Conservation (phyloP, 148 eudicot genomes). For the Arbutus unedo region DNA sequence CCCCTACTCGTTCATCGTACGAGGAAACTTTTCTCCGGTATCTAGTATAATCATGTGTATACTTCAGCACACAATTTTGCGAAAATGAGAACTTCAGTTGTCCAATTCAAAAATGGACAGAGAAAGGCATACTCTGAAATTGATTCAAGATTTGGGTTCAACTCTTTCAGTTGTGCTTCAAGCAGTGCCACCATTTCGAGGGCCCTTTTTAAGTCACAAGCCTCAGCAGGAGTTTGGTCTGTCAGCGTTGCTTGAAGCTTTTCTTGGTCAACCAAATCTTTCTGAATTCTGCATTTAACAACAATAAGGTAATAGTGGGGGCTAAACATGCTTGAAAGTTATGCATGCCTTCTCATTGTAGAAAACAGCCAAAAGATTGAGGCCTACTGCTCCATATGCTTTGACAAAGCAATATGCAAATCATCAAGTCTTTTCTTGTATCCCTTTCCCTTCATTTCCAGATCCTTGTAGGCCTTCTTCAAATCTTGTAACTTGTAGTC, state of each 20-base stretch:
- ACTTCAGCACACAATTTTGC: neutral
- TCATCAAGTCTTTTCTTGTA: slow-evolving; percentile 74
- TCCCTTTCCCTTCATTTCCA: slow-evolving; percentile 80
- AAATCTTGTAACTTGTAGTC: slow-evolving; percentile 88
- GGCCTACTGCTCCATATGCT: slow-evolving; percentile 93
- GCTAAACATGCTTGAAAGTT: neutral
- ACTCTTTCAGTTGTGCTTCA: slow-evolving; percentile 93
- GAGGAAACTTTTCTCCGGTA: slow-evolving; percentile 67
- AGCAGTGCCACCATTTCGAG: slow-evolving; percentile 81
- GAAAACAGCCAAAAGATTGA: neutral
- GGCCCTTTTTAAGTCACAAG: slow-evolving; percentile 65
- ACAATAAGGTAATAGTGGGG: neutral
- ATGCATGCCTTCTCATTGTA: neutral
- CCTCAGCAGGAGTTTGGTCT: slow-evolving; percentile 57
- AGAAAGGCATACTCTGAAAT: slow-evolving; percentile 69
- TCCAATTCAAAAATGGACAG: neutral
- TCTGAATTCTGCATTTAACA: slow-evolving; percentile 55
- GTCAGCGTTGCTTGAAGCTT: slow-evolving; percentile 69
- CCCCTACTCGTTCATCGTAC: slow-evolving; percentile 87
- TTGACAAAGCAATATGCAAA: slow-evolving; percentile 52
- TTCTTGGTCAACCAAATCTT: slow-evolving; percentile 82
- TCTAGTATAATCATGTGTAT: slow-evolving; percentile 29
- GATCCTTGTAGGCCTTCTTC: slow-evolving; percentile 73
- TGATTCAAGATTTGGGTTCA: slow-evolving; percentile 97
- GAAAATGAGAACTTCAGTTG: neutral